Evolutionary conservation across 2,329 filamentous ascomycete genomes (phyloP).

Genomic region (Knufia petricola): DNA sequence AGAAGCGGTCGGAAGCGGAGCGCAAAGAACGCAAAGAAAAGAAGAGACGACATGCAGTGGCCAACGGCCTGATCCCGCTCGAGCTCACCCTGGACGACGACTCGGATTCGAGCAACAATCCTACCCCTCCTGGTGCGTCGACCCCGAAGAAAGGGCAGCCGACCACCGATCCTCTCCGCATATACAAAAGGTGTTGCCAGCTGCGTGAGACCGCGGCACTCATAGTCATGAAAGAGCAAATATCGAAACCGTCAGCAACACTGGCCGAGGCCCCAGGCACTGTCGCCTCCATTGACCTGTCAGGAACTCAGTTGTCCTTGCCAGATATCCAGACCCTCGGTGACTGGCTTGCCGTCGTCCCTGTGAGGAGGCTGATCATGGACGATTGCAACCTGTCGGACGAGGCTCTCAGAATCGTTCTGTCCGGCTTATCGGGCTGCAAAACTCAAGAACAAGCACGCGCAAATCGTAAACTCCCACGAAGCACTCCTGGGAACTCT

Average conservation of each 20-base stretch:
- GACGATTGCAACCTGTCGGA: conserved; percentile 83
- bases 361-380: conserved; percentile 73
- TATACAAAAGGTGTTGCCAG: conserved; percentile 91
- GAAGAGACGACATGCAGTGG: conserved; percentile 72
- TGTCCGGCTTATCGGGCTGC: conserved; percentile 75
- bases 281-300: conserved; percentile 73
- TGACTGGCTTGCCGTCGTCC: conserved; percentile 89
- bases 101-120: conserved; percentile 37
- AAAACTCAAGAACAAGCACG: conserved; percentile 54
- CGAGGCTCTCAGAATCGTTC: conserved; percentile 73
- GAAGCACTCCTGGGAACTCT: conserved; percentile 28
- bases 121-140: conserved; percentile 24
- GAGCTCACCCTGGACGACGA: conserved; percentile 66
- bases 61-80: conserved; percentile 76
- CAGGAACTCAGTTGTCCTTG: conserved; percentile 71
- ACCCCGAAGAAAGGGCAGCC: conserved; percentile 48
- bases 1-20: conserved; percentile 88
- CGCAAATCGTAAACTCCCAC: conserved; percentile 35
- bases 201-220: conserved; percentile 84
- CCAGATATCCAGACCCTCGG: conserved; percentile 78
- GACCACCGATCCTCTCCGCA: conserved; percentile 81
- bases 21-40: conserved; percentile 86
- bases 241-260: conserved; percentile 60
- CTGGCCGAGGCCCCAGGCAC: conserved; percentile 58
- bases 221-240: conserved; percentile 83